These are phyloP conservation scores for Urtica urens DNA, from an alignment of 306 rosid species.

Conservation along the genomic window DNA sequence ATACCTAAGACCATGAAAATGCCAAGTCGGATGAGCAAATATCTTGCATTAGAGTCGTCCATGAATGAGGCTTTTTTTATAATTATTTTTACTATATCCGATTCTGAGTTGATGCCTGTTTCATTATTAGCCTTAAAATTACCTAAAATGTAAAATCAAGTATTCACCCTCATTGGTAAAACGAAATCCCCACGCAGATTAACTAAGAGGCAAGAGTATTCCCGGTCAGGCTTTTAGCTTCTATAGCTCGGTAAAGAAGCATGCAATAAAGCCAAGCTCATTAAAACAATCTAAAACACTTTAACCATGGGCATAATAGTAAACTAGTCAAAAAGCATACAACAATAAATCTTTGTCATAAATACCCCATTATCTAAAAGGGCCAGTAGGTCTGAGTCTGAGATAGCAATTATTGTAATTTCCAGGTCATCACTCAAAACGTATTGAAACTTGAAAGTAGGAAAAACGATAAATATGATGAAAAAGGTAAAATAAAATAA, in stretches of 20 bases:
- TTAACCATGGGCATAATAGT: background rate
- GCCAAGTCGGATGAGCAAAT: conserved; percentile 21
- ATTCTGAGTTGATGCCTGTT: too few species aligned
- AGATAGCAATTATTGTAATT: background rate
- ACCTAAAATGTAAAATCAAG: background rate
- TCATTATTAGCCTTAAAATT: too few species aligned
- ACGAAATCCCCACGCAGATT: background rate
- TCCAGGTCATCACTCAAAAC: background rate
- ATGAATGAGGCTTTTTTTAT: conserved; percentile 1
- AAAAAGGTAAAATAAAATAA: background rate
- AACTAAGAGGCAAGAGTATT: too few species aligned
- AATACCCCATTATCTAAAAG: background rate
- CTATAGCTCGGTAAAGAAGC: too few species aligned
- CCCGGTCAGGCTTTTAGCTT: too few species aligned
- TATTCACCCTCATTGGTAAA: too few species aligned
- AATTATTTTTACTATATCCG: too few species aligned
- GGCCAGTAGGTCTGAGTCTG: background rate
- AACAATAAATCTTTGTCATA: background rate
- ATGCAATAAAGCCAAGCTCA: too few species aligned
- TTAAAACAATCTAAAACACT: background rate
- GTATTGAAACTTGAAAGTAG: too few species aligned
- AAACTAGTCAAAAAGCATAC: conserved; percentile 1
- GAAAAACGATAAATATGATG: background rate
- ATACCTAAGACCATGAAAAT: conserved; percentile 32
- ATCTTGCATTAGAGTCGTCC: conserved; percentile 7